A percentile compares a stretch with the other conserved stretches of the same genome.
phyloP scores from a whole-genome alignment of 164 flowering plant genomes.

The Piper longum region DNA sequence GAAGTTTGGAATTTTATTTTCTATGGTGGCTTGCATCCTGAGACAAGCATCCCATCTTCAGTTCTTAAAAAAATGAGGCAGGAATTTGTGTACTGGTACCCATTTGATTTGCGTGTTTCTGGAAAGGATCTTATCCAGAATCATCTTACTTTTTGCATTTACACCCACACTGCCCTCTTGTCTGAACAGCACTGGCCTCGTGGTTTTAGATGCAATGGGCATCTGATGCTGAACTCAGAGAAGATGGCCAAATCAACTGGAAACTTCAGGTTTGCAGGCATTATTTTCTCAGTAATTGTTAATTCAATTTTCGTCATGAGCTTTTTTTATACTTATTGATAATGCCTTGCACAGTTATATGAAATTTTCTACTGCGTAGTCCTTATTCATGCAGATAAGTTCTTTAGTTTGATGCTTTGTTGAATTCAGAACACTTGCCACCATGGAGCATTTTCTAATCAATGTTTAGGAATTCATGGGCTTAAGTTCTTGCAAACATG shows the following conservation, averaged over 20 bases:
- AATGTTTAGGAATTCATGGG: too few species aligned
- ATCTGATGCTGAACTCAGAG: constrained; percentile 81
- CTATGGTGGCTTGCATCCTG: constrained; percentile 44
- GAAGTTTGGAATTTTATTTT: constrained; percentile 81
- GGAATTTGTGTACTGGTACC: constrained; percentile 94
- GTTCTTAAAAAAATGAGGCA: constrained; percentile 71
- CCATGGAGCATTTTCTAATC: too few species aligned
- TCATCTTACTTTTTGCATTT: constrained; percentile 73
- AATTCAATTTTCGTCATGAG: not conserved
- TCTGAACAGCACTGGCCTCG: constrained; percentile 63
- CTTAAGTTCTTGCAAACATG: too few species aligned
- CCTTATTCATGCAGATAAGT: too few species aligned
- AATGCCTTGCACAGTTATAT: too few species aligned
- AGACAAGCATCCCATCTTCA: constrained; percentile 27
- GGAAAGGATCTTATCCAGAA: constrained; percentile 93
- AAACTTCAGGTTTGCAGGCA: constrained; percentile 47
- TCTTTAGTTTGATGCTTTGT: too few species aligned
- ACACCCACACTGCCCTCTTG: constrained; percentile 75
- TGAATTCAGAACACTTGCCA: too few species aligned
- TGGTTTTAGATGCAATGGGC: constrained; percentile 83
- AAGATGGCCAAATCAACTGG: constrained; percentile 98
- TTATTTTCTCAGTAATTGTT: not conserved
- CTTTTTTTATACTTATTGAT: too few species aligned
- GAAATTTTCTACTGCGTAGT: too few species aligned
- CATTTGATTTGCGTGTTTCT: constrained; percentile 83